A percentile compares a stretch with the other conserved stretches of the same genome.
Evolutionary conservation across 257 asterid species (phyloP).

Genomic region (Paulownia fortunei): DNA sequence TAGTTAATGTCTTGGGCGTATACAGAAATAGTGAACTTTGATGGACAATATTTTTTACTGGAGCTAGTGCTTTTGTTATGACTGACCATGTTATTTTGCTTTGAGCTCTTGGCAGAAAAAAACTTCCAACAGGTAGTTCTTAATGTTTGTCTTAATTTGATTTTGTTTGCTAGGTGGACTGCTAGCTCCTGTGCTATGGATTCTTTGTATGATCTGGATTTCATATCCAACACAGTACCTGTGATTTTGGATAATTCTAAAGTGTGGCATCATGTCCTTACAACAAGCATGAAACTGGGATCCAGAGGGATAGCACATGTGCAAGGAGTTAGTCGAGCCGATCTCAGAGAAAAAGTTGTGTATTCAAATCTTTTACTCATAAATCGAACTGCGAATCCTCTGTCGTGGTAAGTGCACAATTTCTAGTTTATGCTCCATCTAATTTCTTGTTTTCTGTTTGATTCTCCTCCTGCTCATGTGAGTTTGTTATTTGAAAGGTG

Average conservation of each 20-base stretch:
- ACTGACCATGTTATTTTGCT: constrained; percentile 1
- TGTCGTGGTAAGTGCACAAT: constrained; percentile 68
- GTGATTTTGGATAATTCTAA: constrained; percentile 88
- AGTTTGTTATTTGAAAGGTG: background rate
- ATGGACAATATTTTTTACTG: background rate
- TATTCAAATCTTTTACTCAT: constrained; percentile 81
- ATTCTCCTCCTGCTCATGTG: background rate
- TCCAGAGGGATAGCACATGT: constrained; percentile 86
- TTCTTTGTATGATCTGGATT: constrained; percentile 83
- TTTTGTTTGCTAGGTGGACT: constrained; percentile 67
- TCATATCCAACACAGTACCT: constrained; percentile 76
- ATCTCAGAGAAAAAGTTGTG: constrained; percentile 58
- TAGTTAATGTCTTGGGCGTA: background rate
- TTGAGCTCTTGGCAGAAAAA: constrained; percentile 13
- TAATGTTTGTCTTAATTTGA: background rate
- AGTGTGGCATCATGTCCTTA: constrained; percentile 80
- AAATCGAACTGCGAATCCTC: constrained; percentile 93
- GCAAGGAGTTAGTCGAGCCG: constrained; percentile 73
- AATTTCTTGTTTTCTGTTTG: constrained; percentile 23
- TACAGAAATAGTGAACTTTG: background rate
- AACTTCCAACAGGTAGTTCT: background rate
- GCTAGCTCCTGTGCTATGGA: constrained; percentile 77
- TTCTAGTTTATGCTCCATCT: constrained; percentile 20
- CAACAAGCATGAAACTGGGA: constrained; percentile 93
- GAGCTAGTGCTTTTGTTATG: background rate